Percentiles rank a stretch among this genome's conserved stretches.
Conservation (phyloP, 2,329 filamentous ascomycete genomes). For the Fusarium torulosum region DNA sequence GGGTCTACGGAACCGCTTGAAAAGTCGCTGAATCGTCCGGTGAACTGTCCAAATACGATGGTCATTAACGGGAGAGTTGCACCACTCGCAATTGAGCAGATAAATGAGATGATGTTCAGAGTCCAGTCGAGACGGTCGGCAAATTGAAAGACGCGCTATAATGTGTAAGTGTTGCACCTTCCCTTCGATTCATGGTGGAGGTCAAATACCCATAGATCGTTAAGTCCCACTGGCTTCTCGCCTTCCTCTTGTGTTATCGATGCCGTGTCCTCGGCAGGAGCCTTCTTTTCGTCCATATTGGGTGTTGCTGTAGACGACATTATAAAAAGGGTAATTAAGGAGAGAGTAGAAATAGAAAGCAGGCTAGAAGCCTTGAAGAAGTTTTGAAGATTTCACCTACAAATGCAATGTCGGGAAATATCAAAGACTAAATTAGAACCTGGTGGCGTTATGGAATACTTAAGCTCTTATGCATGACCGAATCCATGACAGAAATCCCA, state of each 20-base stretch:
- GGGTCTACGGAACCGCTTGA: slow-evolving; percentile 10
- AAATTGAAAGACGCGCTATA: slow-evolving; percentile 31
- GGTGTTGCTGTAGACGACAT: not conserved
- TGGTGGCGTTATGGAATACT: slow-evolving; percentile 2
- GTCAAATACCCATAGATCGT: slow-evolving; percentile 22
- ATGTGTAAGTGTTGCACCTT: not conserved
- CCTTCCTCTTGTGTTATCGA: slow-evolving; percentile 11
- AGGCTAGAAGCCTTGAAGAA: not conserved
- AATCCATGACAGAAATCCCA: not conserved
- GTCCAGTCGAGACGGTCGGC: slow-evolving; percentile 34
- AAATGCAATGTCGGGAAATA: not conserved
- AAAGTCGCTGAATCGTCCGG: slow-evolving; percentile 28
- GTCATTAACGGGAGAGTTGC: slow-evolving; percentile 33
- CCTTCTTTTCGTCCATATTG: slow-evolving; percentile 26
- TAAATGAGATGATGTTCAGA: slow-evolving; percentile 22
- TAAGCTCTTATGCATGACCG: not conserved
- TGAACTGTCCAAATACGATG: slow-evolving; percentile 33
- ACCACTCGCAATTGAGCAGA: slow-evolving; percentile 28
- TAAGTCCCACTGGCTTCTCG: slow-evolving; percentile 11
- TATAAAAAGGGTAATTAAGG: not conserved
- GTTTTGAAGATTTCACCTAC: not conserved
- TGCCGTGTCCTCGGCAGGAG: slow-evolving; percentile 15
- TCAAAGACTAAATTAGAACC: not conserved
- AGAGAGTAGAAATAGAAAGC: not conserved
- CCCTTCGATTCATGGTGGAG: rapidly evolving